phyloP scores from a whole-genome alignment of 2,329 filamentous ascomycete genomes.

The Domatiomyces catenatus region DNA sequence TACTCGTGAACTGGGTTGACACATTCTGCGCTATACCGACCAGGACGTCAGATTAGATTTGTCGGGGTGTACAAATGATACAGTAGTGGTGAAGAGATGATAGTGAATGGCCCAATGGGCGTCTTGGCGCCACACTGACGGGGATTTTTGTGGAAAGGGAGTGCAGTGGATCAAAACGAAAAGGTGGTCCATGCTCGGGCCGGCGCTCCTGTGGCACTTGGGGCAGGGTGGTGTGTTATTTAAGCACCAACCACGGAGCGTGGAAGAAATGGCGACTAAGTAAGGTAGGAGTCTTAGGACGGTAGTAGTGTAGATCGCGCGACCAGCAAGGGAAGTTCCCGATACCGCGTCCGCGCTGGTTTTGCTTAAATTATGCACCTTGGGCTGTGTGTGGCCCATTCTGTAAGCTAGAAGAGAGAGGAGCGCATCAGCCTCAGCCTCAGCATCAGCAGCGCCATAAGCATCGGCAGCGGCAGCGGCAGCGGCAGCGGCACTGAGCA shows the following conservation, averaged over 20 bases:
- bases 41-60: neutral
- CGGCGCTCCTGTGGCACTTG: neutral
- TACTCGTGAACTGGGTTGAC: neutral
- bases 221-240: neutral
- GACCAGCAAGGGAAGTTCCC: neutral
- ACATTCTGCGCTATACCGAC: neutral
- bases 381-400: neutral
- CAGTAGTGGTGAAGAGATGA: neutral
- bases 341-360: neutral
- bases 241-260: neutral
- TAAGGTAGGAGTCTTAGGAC: no score
- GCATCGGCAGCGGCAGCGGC: no score
- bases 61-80: neutral
- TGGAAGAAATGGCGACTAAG: no score
- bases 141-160: neutral
- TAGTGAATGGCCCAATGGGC: neutral
- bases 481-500: no score
- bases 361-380: neutral
- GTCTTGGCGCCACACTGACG: neutral
- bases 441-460: no score
- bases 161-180: neutral
- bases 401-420: neutral
- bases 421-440: no score
- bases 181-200: neutral
- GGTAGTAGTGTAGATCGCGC: neutral